Base-by-base conservation (phyloP, 805 yeast species). In the Starmera quercuum region DNA sequence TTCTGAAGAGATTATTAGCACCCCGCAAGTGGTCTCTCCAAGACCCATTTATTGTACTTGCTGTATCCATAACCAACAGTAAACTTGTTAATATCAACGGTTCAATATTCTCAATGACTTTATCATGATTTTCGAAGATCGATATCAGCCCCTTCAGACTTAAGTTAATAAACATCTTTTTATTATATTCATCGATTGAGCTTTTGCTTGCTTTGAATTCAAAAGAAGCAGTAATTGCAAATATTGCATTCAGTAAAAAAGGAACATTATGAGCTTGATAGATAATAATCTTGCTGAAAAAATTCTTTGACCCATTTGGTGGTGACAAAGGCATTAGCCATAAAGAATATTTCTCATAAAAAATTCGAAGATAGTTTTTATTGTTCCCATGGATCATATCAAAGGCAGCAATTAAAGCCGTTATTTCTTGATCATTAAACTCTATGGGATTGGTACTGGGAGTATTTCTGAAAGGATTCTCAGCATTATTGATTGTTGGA, bases 11-110 rank as follows among this genome's bases (percentile, higher is more conserved):
- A 36, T 71, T 77, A 44, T 73, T 75, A 1, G 79, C 82, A 2
- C 78, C 80, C 38, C 64, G 54, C 18, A 75, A 53, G 53, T 76
- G 82, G 2, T 78, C 71, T 34, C 78, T 54, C 82, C 81, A 75
- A 23, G 26, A 23, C 6, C 26, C 26, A 23, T 23, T 23, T 37
- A 68, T 63, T 5, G 29, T 32, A 15, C 71, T 65, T 4, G 71
- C 51, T 0, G 79, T 77, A 39, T 72, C 70, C 6, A 75, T 61
- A 0, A 84, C 77, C 21, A 79, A 58, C 28, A 79, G 51, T 15
- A 79, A 59, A 1, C 76, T 80, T 0, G 84, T 78, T 15, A 79
- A 49, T n/a, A 78, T 61, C 25, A 78, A 71, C 0, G 80, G 72
- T 41, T 77, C 85, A 8, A 76, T 69, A 42, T 74, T 74, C 24